A percentile compares a stretch with the other conserved stretches of the same genome.
These are phyloP conservation scores for Silybum marianum DNA, from an alignment of 129 eudicot species.

Conservation along the genomic window DNA sequence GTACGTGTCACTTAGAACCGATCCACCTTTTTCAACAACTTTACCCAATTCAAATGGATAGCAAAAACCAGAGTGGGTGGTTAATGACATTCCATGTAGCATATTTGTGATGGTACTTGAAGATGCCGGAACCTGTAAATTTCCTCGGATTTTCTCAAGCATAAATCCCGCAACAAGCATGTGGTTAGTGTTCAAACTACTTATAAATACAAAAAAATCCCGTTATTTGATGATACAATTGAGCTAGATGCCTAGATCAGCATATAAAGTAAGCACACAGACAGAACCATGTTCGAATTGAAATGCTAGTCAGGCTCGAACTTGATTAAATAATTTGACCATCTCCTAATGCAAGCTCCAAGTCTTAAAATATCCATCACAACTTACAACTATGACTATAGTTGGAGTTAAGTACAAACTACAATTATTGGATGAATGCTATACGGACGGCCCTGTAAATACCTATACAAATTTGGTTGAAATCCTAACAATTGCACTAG, in stretches of 20 bases:
- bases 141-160: constrained; percentile 26
- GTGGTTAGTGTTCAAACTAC: neutral
- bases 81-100: neutral
- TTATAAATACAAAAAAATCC: neutral
- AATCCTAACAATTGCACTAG: neutral
- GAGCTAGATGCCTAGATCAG: neutral
- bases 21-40: neutral
- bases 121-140: neutral
- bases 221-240: neutral
- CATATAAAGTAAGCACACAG: neutral
- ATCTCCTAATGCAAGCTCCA: neutral
- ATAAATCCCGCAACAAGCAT: constrained; percentile 42
- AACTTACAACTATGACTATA: no score
- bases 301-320: neutral
- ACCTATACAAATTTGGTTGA: neutral
- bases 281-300: neutral
- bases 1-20: neutral
- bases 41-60: neutral
- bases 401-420: neutral
- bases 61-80: neutral
- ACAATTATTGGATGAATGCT: neutral
- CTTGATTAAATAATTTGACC: neutral
- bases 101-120: neutral
- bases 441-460: no score
- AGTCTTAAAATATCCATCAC: neutral